phyloP scores from a whole-genome alignment of 2,329 filamentous ascomycete genomes.

The Botrytis aclada region DNA sequence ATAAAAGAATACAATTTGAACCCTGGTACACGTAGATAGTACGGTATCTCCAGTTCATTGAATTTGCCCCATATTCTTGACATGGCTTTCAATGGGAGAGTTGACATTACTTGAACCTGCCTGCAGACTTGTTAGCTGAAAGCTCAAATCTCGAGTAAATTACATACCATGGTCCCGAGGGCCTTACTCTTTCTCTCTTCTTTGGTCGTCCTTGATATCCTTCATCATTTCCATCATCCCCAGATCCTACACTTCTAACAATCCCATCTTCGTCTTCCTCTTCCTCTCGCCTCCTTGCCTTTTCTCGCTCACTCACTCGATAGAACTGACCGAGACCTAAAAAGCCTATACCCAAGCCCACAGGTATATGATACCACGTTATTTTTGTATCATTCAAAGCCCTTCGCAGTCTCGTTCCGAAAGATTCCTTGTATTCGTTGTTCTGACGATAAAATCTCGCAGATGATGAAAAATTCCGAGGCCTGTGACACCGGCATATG shows the following conservation, averaged over 20 bases:
- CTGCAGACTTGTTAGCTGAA: slow-evolving; percentile 36
- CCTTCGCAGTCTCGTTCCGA: slow-evolving; percentile 47
- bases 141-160: not conserved
- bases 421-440: slow-evolving; percentile 35
- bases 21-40: slow-evolving; percentile 66
- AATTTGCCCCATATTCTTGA: slow-evolving; percentile 71
- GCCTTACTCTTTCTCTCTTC: slow-evolving; percentile 57
- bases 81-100: slow-evolving; percentile 67
- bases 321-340: slow-evolving; percentile 64
- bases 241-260: slow-evolving; percentile 29
- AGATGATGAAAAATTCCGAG: slow-evolving; percentile 34
- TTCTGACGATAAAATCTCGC: slow-evolving; percentile 28
- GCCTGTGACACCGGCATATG: slow-evolving; percentile 25
- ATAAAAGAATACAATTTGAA: slow-evolving; percentile 73
- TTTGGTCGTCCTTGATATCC: slow-evolving; percentile 44
- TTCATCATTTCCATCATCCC: slow-evolving; percentile 39
- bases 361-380: slow-evolving; percentile 70
- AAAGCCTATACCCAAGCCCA: slow-evolving; percentile 65
- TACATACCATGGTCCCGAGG: slow-evolving; percentile 61
- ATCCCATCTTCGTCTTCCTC: slow-evolving; percentile 40
- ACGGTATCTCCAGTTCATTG: slow-evolving; percentile 69
- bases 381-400: slow-evolving; percentile 62
- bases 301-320: slow-evolving; percentile 52
- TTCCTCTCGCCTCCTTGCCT: slow-evolving; percentile 40
- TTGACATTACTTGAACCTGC: slow-evolving; percentile 73